Evolutionary conservation across 2,329 filamentous ascomycete genomes (phyloP).

Genomic region (Fusarium phyllophilum): DNA sequence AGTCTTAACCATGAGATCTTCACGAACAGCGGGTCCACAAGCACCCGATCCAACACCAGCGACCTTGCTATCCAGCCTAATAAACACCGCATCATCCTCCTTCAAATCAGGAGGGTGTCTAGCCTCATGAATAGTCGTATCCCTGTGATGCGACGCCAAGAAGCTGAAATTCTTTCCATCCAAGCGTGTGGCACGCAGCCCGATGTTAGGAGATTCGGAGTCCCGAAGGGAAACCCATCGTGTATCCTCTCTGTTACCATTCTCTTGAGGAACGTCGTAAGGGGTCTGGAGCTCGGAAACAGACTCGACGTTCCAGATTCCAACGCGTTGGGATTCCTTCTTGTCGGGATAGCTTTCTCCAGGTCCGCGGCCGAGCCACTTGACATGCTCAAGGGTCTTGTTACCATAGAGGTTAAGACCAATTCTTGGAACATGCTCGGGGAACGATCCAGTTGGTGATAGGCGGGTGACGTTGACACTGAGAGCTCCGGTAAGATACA

Average conservation of each 20-base stretch:
- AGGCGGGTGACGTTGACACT: slow-evolving; percentile 56
- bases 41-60: slow-evolving; percentile 61
- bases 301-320: slow-evolving; percentile 54
- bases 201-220: slow-evolving; percentile 15
- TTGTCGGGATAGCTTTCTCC: slow-evolving; percentile 74
- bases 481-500: slow-evolving; percentile 57
- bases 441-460: slow-evolving; percentile 59
- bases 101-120: slow-evolving; percentile 72
- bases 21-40: slow-evolving; percentile 59
- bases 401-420: slow-evolving; percentile 67
- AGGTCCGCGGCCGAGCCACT: slow-evolving; percentile 72
- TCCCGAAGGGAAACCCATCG: slow-evolving; percentile 61
- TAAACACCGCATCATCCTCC: slow-evolving; percentile 56
- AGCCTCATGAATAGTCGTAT: slow-evolving; percentile 64
- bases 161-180: slow-evolving; percentile 58
- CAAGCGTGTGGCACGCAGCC: slow-evolving; percentile 36
- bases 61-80: slow-evolving; percentile 58
- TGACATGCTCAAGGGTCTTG: slow-evolving; percentile 56
- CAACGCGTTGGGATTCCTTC: slow-evolving; percentile 63
- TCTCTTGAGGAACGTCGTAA: slow-evolving; percentile 76
- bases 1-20: slow-evolving; percentile 56
- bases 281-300: slow-evolving; percentile 63
- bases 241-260: slow-evolving; percentile 70
- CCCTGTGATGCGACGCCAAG: slow-evolving; percentile 63
- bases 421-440: slow-evolving; percentile 67